Conservation (phyloP, 192 early-diverging fungal species). For the Radiomyces spectabilis region DNA sequence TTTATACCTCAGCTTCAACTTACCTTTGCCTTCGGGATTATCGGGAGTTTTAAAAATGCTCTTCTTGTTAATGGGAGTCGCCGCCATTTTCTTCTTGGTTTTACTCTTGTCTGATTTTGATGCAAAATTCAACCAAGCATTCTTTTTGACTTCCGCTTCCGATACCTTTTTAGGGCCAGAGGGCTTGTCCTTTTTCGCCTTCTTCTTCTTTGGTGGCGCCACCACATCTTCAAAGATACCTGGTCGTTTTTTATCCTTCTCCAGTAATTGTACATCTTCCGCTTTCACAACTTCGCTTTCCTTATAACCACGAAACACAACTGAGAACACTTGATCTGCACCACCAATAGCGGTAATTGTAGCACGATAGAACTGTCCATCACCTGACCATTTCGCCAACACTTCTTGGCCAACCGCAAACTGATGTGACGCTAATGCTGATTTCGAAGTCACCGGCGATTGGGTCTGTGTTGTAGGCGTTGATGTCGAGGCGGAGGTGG, state of each 20-base stretch:
- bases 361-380: constrained; percentile 62
- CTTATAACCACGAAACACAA: constrained; percentile 57
- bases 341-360: constrained; percentile 53
- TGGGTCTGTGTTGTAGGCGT: constrained; percentile 13
- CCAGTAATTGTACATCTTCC: constrained; percentile 37
- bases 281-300: constrained; percentile 39
- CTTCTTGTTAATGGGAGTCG: constrained; percentile 48
- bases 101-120: constrained; percentile 37
- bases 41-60: constrained; percentile 80
- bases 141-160: constrained; percentile 65
- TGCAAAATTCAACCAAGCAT: constrained; percentile 71
- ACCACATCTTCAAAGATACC: constrained; percentile 21
- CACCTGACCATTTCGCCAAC: constrained; percentile 54
- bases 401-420: constrained; percentile 53
- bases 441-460: constrained; percentile 9
- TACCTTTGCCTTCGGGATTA: constrained; percentile 67
- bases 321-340: constrained; percentile 42
- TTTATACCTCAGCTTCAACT: background rate
- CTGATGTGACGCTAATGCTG: constrained; percentile 13
- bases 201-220: constrained; percentile 21
- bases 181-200: constrained; percentile 15
- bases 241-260: constrained; percentile 33
- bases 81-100: constrained; percentile 29
- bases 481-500: background rate
- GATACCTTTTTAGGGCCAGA: constrained; percentile 33